Base-by-base conservation (phyloP, 805 yeast genomes). In the Maudiozyma pseudohumilis region DNA sequence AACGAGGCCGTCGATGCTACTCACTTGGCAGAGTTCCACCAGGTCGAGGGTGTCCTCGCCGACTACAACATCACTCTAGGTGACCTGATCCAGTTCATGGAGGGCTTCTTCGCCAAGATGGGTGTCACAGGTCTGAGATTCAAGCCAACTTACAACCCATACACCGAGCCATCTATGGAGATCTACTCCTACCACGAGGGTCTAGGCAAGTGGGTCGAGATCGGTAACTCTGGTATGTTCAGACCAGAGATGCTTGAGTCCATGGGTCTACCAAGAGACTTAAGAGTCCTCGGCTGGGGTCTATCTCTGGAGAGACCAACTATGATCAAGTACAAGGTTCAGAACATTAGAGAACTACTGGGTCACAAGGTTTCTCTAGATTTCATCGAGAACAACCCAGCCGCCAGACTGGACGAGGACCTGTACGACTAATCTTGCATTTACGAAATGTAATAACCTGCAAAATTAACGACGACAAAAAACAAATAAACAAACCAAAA, bases 1-100 rank as follows among this genome's bases (percentile, higher is more conserved):
- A 92, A 92, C 62, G 99, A 92, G 69, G 97, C 99, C 21, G 99
- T 92, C 36, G 99, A 92, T 61, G 97, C 97, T 37, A 92, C 99
- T 13, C 99, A 92, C 64, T 75, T 92, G 65, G 98, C 98, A 28
- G 99, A 92, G 68, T 92, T 92, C 73, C 97, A 92, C 66, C 99
- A 92, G 69, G 94, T 92, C 45, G 99, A 92, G 68, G 99, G 99
- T 69, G 98, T 92, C 38, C 72, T 92, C 56, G 98, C 97, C 23
- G 98, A 94, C 60, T 89, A 86, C 65, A 80, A 87, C 61, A 69
- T 92, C 51, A 88, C 98, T 6, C 69, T 92, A 52, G 98, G 98
- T 46, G 96, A 89, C 59, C 72, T 92, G 64, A 92, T 92, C 61
- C 95, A 96, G 25, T 92, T 92, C 76, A 88, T 92, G 98, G 89